phyloP scores from a whole-genome alignment of 2,329 filamentous ascomycete species.

The Penicillium sclerotigenum region DNA sequence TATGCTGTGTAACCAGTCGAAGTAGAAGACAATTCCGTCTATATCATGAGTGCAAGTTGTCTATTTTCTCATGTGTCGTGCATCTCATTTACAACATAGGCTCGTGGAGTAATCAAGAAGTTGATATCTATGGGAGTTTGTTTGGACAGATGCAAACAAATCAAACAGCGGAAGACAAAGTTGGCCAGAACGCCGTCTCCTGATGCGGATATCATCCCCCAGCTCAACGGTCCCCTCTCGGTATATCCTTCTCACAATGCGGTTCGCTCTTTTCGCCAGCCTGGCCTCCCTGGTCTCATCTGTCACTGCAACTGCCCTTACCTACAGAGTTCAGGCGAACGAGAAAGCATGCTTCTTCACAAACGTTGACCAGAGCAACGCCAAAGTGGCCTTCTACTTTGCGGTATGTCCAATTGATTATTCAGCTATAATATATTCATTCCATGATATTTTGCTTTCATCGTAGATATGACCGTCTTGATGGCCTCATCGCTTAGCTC shows the following conservation, averaged over 20 bases:
- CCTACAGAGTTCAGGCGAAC: constrained; percentile 84
- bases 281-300: constrained; percentile 69
- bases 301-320: constrained; percentile 83
- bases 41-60: constrained; percentile 2
- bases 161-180: constrained; percentile 33
- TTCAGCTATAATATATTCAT: neutral
- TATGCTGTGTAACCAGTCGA: constrained; percentile 1
- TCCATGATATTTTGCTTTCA: neutral
- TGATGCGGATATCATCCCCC: constrained; percentile 22
- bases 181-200: constrained; percentile 33
- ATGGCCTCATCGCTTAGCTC: too few relatives aligned
- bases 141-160: constrained; percentile 35
- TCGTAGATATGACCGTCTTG: too few relatives aligned
- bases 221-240: constrained; percentile 15
- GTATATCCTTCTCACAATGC: constrained; percentile 52
- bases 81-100: neutral
- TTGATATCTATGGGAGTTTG: constrained; percentile 16
- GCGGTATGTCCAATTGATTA: constrained; percentile 63
- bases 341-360: constrained; percentile 97
- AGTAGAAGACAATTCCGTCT: constrained; percentile 9
- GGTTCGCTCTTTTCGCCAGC: constrained; percentile 61
- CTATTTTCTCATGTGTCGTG: neutral
- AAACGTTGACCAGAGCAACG: constrained; percentile 69
- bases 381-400: constrained; percentile 98
- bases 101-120: constrained; percentile 11